Percentiles rank a stretch among this genome's conserved stretches.
Conservation (phyloP, 805 yeast species). For the Wickerhamiella parazyma region DNA sequence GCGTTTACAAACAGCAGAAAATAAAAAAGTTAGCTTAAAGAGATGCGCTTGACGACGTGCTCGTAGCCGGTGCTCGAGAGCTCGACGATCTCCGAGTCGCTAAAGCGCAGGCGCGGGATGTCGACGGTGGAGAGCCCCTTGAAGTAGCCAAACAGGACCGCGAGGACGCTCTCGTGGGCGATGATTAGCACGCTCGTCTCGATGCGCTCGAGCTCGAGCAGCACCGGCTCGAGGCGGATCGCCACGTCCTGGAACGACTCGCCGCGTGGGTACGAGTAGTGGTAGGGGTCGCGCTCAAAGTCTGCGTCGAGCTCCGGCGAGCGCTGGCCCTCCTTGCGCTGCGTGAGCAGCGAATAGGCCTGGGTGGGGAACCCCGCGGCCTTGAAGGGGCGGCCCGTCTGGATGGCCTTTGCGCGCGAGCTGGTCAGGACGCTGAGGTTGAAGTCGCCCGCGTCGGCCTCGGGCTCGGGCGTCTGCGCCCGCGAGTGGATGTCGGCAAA, state of each 20-base stretch:
- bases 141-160: slow-evolving; percentile 84
- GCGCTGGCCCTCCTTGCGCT: slow-evolving; percentile 49
- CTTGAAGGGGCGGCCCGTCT: slow-evolving; percentile 59
- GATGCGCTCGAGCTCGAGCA: slow-evolving; percentile 87
- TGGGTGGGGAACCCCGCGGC: slow-evolving; percentile 48
- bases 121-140: slow-evolving; percentile 85
- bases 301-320: slow-evolving; percentile 30
- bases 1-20: too few species aligned
- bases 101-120: slow-evolving; percentile 67
- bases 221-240: slow-evolving; percentile 80
- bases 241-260: slow-evolving; percentile 96
- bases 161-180: slow-evolving; percentile 82
- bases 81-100: slow-evolving; percentile 73
- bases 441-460: neutral
- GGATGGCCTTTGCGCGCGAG: slow-evolving; percentile 67
- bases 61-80: slow-evolving; percentile 29
- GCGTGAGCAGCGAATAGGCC: slow-evolving; percentile 73
- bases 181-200: slow-evolving; percentile 67
- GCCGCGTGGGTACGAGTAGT: slow-evolving; percentile 79
- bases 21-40: too few species aligned
- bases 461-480: neutral
- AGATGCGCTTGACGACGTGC: slow-evolving; percentile 17
- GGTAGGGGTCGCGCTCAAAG: slow-evolving; percentile 73
- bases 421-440: slow-evolving; percentile 86
- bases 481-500: slow-evolving; percentile 5